Percentiles rank a stretch among this genome's conserved stretches.
Evolutionary conservation across 352 stramenopile species (phyloP).

Genomic region (Globisporangium apiculatum): DNA sequence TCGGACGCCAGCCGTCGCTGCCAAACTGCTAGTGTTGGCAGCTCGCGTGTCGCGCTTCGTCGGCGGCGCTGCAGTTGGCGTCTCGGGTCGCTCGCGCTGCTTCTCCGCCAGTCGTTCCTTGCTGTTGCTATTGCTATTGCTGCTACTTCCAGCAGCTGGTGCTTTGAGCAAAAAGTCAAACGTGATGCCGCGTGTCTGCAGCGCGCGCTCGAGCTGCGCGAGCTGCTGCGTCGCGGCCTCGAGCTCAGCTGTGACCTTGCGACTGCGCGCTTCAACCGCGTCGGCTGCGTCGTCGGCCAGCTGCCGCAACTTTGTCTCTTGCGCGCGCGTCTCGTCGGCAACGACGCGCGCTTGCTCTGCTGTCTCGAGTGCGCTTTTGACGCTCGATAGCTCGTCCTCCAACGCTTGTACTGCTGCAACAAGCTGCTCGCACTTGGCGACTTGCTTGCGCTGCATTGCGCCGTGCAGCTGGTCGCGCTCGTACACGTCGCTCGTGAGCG

Average conservation of each 20-base stretch:
- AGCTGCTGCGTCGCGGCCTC: conserved; percentile 21
- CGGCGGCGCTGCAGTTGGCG: not conserved
- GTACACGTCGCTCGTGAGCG: conserved; percentile 17
- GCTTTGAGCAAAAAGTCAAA: conserved; percentile 49
- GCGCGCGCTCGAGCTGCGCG: conserved; percentile 31
- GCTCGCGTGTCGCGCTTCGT: conserved; percentile 3
- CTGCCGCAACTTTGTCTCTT: conserved; percentile 33
- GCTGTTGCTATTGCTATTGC: conserved; percentile 14
- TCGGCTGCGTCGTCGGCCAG: conserved; percentile 40
- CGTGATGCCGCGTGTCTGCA: conserved; percentile 58
- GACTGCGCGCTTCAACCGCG: conserved; percentile 27
- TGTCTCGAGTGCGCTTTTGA: conserved; percentile 20
- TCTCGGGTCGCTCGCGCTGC: conserved; percentile 3
- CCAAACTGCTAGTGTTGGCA: not conserved
- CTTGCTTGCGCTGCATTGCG: conserved; percentile 16
- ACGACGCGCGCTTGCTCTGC: conserved; percentile 22
- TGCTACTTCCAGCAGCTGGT: conserved; percentile 4
- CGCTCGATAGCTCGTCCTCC: conserved; percentile 21
- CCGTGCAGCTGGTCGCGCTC: conserved; percentile 17
- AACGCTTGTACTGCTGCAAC: conserved; percentile 22
- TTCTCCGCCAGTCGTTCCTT: conserved; percentile 1
- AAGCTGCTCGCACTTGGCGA: conserved; percentile 18
- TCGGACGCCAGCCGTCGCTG: not conserved
- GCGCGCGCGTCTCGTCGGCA: conserved; percentile 27
- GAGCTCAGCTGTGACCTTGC: conserved; percentile 30